A percentile compares a stretch with the other conserved stretches of the same genome.
Conservation (phyloP, 1,139 yeast genomes). For the Kazachstania sp. region DNA sequence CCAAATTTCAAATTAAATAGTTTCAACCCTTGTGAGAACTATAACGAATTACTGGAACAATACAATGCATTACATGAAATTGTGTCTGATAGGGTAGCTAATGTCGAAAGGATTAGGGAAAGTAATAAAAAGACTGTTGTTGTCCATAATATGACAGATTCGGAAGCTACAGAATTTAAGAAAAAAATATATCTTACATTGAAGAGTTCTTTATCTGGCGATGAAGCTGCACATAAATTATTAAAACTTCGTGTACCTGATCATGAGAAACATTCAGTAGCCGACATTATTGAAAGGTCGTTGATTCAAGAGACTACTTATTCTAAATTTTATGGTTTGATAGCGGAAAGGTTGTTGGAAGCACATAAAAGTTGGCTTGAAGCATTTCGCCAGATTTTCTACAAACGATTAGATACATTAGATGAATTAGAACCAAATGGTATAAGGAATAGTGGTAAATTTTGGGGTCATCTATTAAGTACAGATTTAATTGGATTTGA, state of each 20-base stretch:
- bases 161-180: slow-evolving; percentile 53
- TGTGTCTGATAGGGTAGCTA: neutral
- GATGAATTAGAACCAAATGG: slow-evolving; percentile 52
- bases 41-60: slow-evolving; percentile 41
- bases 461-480: slow-evolving; percentile 81
- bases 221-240: slow-evolving; percentile 87
- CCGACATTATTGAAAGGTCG: slow-evolving; percentile 72
- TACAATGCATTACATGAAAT: slow-evolving; percentile 31
- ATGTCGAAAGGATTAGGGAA: neutral
- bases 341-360: slow-evolving; percentile 59
- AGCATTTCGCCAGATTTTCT: slow-evolving; percentile 47
- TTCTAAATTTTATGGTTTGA: slow-evolving; percentile 74
- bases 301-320: slow-evolving; percentile 85
- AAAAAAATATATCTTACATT: slow-evolving; percentile 72
- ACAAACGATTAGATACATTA: slow-evolving; percentile 46
- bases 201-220: slow-evolving; percentile 89
- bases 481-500: slow-evolving; percentile 64
- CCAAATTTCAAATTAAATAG: slow-evolving; percentile 39
- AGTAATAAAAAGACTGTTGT: slow-evolving; percentile 1
- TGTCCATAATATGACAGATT: slow-evolving; percentile 63
- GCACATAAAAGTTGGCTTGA: slow-evolving; percentile 47
- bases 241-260: slow-evolving; percentile 41
- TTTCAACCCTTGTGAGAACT: slow-evolving; percentile 47
- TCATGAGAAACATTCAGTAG: slow-evolving; percentile 39
- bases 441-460: slow-evolving; percentile 69